These are phyloP conservation scores for Cylindrotheca closterium DNA, from an alignment of 108 stramenopile species.

Conservation along the genomic window DNA sequence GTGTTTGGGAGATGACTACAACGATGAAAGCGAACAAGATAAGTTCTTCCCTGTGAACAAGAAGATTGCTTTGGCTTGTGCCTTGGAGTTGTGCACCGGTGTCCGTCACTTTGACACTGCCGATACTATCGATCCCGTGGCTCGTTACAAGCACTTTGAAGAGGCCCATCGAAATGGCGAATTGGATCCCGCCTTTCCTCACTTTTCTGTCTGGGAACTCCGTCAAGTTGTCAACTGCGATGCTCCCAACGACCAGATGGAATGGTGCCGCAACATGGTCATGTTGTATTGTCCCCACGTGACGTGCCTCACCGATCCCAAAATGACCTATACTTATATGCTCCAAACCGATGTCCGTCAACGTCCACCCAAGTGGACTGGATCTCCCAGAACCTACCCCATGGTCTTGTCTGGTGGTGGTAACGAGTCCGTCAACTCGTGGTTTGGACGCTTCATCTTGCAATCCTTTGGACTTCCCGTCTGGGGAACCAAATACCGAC, in stretches of 20 bases:
- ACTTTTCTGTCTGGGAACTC: slow-evolving; percentile 51
- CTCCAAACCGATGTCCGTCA: slow-evolving; percentile 46
- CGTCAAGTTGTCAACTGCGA: slow-evolving; percentile 54
- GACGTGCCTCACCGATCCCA: slow-evolving; percentile 27
- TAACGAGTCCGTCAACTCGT: slow-evolving; percentile 40
- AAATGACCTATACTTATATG: slow-evolving; percentile 43
- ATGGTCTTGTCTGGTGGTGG: slow-evolving; percentile 47
- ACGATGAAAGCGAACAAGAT: slow-evolving; percentile 4
- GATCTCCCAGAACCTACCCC: slow-evolving; percentile 37
- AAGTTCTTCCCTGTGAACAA: slow-evolving; percentile 21
- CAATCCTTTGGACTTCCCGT: slow-evolving; percentile 55
- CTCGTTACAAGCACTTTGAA: slow-evolving; percentile 56
- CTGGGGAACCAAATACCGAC: slow-evolving; percentile 44
- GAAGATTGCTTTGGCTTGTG: slow-evolving; percentile 51
- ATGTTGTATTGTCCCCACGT: slow-evolving; percentile 49
- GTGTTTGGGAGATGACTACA: slow-evolving; percentile 13
- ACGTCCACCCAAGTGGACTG: slow-evolving; percentile 37
- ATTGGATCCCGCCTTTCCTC: slow-evolving; percentile 53
- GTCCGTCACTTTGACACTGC: slow-evolving; percentile 28
- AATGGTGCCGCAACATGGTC: slow-evolving; percentile 54
- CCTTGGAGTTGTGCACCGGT: slow-evolving; percentile 37
- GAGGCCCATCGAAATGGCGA: slow-evolving; percentile 53
- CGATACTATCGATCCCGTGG: slow-evolving; percentile 42
- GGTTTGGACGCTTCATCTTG: slow-evolving; percentile 50
- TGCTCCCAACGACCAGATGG: slow-evolving; percentile 52